Conservation (phyloP, 768 basidiomycete species). For the Naganishia antarctica region DNA sequence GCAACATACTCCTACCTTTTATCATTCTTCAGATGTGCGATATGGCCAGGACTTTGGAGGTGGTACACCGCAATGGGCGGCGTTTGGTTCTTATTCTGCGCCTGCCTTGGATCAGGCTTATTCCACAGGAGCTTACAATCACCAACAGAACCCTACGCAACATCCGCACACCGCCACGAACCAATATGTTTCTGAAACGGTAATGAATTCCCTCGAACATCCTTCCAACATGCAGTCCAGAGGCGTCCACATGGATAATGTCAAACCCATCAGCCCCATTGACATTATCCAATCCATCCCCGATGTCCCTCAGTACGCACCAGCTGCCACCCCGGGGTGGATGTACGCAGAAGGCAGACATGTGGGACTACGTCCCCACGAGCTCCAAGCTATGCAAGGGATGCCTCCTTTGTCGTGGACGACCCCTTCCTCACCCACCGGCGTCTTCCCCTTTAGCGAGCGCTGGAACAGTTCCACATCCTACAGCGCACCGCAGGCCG, state of each 20-base stretch:
- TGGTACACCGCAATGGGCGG: background rate
- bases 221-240: background rate
- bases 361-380: background rate
- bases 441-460: background rate
- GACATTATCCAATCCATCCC: constrained; percentile 13
- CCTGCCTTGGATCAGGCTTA: background rate
- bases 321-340: background rate
- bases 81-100: background rate
- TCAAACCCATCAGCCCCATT: constrained; percentile 1
- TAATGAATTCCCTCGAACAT: background rate
- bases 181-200: background rate
- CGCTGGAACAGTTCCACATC: constrained; percentile 5
- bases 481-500: background rate
- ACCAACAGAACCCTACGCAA: background rate
- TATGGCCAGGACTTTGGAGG: background rate
- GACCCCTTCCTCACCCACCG: constrained; percentile 6
- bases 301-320: background rate
- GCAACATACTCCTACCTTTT: background rate
- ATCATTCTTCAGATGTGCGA: background rate
- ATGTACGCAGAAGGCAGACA: background rate
- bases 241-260: background rate
- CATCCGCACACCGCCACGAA: background rate
- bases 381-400: constrained; percentile 7
- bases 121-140: background rate
- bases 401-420: constrained; percentile 14